A percentile compares a stretch with the other conserved stretches of the same genome.
Conservation (phyloP, 441 rosid species). For the Adansonia gregorii region DNA sequence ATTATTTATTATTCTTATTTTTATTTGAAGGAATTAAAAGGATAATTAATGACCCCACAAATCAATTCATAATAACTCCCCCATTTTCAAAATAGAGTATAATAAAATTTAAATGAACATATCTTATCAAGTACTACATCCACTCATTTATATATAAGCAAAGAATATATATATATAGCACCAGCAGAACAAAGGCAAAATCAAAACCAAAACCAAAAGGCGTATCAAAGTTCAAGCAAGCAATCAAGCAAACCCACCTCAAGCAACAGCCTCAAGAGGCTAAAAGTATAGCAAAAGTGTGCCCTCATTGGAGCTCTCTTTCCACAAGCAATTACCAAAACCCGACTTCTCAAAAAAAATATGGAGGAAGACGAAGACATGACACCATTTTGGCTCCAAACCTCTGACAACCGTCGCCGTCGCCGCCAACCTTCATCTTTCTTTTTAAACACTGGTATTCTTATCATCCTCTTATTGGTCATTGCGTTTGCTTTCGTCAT, state of each 20-base stretch:
- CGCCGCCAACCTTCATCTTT: slow-evolving; percentile 42
- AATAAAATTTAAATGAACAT: background rate
- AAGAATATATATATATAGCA: background rate
- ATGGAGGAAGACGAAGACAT: slow-evolving; percentile 61
- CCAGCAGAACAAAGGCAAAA: background rate
- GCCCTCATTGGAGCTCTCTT: background rate
- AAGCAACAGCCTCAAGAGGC: too few species aligned
- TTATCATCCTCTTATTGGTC: slow-evolving; percentile 43
- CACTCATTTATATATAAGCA: slow-evolving; percentile 9
- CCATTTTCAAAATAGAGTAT: too few species aligned
- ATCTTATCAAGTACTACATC: background rate
- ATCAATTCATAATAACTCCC: too few species aligned
- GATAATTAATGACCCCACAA: too few species aligned
- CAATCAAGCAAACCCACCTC: background rate
- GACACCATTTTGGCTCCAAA: slow-evolving; percentile 74
- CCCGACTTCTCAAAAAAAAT: background rate
- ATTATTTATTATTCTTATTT: background rate
- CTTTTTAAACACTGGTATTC: slow-evolving; percentile 50
- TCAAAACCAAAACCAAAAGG: background rate
- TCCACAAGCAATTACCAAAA: background rate
- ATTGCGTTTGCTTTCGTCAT: slow-evolving; percentile 43
- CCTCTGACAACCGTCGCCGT: slow-evolving; percentile 37
- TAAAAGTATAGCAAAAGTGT: background rate
- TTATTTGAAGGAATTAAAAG: background rate
- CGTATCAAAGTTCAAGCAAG: slow-evolving; percentile 6